These are phyloP conservation scores for Zygosaccharomyces sapae DNA, from an alignment of 1,139 yeast species.

Conservation along the genomic window DNA sequence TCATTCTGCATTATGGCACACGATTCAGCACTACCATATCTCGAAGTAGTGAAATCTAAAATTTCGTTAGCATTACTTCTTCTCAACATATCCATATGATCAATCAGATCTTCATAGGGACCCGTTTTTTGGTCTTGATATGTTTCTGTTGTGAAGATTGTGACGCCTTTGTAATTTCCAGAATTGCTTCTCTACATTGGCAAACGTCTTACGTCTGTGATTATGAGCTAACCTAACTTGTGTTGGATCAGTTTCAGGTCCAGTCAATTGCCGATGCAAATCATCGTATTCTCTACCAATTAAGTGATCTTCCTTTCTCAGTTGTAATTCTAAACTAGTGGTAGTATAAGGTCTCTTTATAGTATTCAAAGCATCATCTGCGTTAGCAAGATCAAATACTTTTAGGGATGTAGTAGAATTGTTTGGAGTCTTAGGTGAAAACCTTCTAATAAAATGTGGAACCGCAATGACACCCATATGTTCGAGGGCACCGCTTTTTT, in stretches of 20 bases:
- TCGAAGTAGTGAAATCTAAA: slow-evolving; percentile 28
- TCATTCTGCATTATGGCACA: slow-evolving; percentile 20
- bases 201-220: slow-evolving; percentile 15
- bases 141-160: slow-evolving; percentile 24
- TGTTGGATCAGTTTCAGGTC: slow-evolving; percentile 3
- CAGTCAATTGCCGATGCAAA: slow-evolving; percentile 12
- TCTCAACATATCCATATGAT: slow-evolving; percentile 28
- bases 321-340: slow-evolving; percentile 18
- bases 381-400: background rate
- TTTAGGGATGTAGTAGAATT: slow-evolving; percentile 1
- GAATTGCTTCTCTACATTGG: slow-evolving; percentile 18
- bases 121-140: slow-evolving; percentile 20
- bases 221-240: slow-evolving; percentile 10
- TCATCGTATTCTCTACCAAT: slow-evolving; percentile 16
- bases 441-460: slow-evolving; percentile 17
- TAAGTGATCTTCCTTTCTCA: slow-evolving; percentile 12
- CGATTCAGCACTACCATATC: slow-evolving; percentile 31
- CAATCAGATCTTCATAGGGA: slow-evolving; percentile 26
- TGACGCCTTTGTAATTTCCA: slow-evolving; percentile 31
- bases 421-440: slow-evolving; percentile 8
- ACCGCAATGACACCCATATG: slow-evolving; percentile 14
- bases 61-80: slow-evolving; percentile 30
- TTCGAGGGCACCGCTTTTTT: slow-evolving; percentile 5
- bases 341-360: slow-evolving; percentile 13
- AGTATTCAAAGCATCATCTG: background rate